Conservation (phyloP, 371 early-diverging fungal genomes). For the Choanephora cucurbitarum region DNA sequence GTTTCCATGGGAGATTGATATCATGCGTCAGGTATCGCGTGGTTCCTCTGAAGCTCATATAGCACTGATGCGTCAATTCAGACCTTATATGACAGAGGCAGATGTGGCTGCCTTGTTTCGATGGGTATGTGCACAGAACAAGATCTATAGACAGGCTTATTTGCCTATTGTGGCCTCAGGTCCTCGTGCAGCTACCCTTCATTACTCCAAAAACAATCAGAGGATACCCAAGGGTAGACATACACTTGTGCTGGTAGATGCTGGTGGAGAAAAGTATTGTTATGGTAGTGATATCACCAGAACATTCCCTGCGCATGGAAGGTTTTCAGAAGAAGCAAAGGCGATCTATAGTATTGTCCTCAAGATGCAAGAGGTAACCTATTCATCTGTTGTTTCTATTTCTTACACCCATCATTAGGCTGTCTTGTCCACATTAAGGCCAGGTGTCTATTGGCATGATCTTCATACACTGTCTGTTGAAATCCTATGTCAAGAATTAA, state of each 20-base stretch:
- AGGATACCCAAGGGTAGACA: slow-evolving; percentile 29
- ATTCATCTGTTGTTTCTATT: too few species aligned
- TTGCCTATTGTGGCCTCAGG: slow-evolving; percentile 66
- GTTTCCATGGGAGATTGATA: slow-evolving; percentile 51
- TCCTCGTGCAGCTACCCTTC: slow-evolving; percentile 57
- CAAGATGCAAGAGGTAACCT: slow-evolving; percentile 79
- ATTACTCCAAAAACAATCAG: slow-evolving; percentile 55
- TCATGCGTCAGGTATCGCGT: slow-evolving; percentile 37
- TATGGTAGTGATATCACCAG: slow-evolving; percentile 92
- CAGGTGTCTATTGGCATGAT: slow-evolving; percentile 83
- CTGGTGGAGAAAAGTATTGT: slow-evolving; percentile 80
- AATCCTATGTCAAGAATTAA: slow-evolving; percentile 68
- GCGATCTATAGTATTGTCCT: slow-evolving; percentile 83
- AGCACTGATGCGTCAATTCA: slow-evolving; percentile 43
- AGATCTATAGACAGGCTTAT: slow-evolving; percentile 52
- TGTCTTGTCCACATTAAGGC: slow-evolving; percentile 59
- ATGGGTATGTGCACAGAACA: slow-evolving; percentile 53
- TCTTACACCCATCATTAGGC: slow-evolving; percentile 22
- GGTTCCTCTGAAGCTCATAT: slow-evolving; percentile 52
- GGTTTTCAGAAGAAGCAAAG: slow-evolving; percentile 73
- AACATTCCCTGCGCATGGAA: slow-evolving; percentile 81
- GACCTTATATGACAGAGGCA: slow-evolving; percentile 53
- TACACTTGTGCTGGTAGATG: slow-evolving; percentile 80
- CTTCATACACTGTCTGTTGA: slow-evolving; percentile 79
- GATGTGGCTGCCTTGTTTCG: slow-evolving; percentile 60